Evolutionary conservation across 1,284 basidiomycete species (phyloP).

Genomic region (Gastroboletus turbinatus): DNA sequence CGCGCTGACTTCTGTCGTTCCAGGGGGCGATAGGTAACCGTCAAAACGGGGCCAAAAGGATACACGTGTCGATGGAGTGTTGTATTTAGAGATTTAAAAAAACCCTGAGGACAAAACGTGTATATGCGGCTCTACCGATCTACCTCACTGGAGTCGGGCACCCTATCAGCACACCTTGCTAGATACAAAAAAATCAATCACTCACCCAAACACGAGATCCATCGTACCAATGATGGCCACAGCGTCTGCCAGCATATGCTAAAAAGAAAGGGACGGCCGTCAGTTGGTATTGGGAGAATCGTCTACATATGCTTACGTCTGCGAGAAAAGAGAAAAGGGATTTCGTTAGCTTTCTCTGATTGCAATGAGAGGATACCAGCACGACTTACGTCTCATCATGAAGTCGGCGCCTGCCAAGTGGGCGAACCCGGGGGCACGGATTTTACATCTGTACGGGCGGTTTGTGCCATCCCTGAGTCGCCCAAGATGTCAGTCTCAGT

Average conservation of each 20-base stretch:
- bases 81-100: constrained; percentile 12
- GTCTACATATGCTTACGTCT: constrained; percentile 50
- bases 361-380: neutral
- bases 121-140: constrained; percentile 33
- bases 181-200: constrained; percentile 17
- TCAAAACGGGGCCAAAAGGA: neutral
- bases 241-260: constrained; percentile 90
- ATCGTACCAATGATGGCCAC: constrained; percentile 95
- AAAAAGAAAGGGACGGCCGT: constrained; percentile 25
- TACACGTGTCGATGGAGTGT: neutral
- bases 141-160: constrained; percentile 32
- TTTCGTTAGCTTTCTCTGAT: constrained; percentile 2
- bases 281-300: constrained; percentile 26
- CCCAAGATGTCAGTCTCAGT: neutral
- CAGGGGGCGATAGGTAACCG: neutral
- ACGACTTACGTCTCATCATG: constrained; percentile 82
- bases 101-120: constrained; percentile 8
- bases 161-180: neutral
- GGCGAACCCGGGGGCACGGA: constrained; percentile 91
- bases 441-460: constrained; percentile 92
- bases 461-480: constrained; percentile 78
- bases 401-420: constrained; percentile 92
- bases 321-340: constrained; percentile 3
- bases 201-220: constrained; percentile 85
- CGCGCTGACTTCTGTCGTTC: too few relatives aligned